Evolutionary conservation across 2,329 filamentous ascomycete species (phyloP).

Genomic region (Chrysosporium queenslandicum): DNA sequence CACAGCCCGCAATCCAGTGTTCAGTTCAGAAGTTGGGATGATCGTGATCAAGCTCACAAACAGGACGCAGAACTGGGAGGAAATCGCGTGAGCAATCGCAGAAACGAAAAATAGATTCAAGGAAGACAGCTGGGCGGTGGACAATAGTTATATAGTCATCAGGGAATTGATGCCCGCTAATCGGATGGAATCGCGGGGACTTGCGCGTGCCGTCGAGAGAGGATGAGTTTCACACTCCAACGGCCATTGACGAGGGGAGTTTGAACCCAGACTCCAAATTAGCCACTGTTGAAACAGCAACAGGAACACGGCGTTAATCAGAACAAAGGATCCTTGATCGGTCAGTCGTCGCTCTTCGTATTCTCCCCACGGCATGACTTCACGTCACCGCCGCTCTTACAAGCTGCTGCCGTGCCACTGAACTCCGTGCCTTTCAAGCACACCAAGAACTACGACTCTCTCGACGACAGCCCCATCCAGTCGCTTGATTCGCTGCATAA

Average conservation of each 20-base stretch:
- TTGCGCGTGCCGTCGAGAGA: too few species aligned
- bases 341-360: not conserved
- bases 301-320: not conserved
- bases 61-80: not conserved
- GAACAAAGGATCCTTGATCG: not conserved
- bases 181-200: too few species aligned
- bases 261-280: not conserved
- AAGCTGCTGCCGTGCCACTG: not conserved
- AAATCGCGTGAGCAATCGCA: not conserved
- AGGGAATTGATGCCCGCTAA: too few species aligned
- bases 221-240: not conserved
- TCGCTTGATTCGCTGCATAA: too few species aligned
- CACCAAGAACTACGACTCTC: too few species aligned
- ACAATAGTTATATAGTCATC: too few species aligned
- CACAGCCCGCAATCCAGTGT: too few species aligned
- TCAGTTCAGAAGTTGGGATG: too few species aligned
- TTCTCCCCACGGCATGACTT: not conserved
- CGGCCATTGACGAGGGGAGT: not conserved
- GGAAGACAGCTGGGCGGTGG: not conserved
- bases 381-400: not conserved
- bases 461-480: too few species aligned
- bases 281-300: constrained; percentile 4
- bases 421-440: too few species aligned
- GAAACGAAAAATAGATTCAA: not conserved
- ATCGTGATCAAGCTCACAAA: too few species aligned